These are phyloP conservation scores for Fraxinus xanthoxyloides DNA, from an alignment of 305 asterid genomes.

Conservation along the genomic window DNA sequence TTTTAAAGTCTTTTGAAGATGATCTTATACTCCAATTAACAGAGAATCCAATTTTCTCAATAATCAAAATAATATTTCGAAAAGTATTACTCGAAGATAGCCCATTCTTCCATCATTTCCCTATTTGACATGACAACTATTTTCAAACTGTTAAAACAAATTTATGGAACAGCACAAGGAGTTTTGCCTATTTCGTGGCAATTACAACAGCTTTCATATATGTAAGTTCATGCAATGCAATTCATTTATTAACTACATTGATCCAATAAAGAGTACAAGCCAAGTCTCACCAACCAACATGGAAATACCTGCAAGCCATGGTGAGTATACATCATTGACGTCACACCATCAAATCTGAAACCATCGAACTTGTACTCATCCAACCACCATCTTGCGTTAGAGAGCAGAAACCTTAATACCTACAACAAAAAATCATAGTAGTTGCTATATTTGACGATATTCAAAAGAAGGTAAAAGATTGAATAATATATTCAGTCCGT, in stretches of 20 bases:
- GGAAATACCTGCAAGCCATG: constrained; percentile 85
- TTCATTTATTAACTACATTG: constrained; percentile 17
- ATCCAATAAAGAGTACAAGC: constrained; percentile 9
- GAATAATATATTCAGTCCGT: neutral
- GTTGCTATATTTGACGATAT: constrained; percentile 10
- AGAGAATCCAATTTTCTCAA: neutral
- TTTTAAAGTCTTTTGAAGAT: neutral
- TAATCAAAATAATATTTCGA: constrained; percentile 3
- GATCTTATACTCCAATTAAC: neutral
- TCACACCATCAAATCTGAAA: constrained; percentile 98
- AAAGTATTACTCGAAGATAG: neutral
- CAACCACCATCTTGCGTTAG: constrained; percentile 99
- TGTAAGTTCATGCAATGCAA: neutral
- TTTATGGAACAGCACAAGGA: neutral
- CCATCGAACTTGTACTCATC: constrained; percentile 99
- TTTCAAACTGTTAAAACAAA: constrained; percentile 14
- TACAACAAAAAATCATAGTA: constrained; percentile 30
- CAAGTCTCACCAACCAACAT: neutral
- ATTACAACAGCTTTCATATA: neutral
- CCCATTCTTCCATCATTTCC: constrained; percentile 1
- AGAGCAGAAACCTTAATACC: constrained; percentile 94
- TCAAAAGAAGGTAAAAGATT: constrained; percentile 15
- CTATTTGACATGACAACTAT: neutral
- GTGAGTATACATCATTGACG: constrained; percentile 99
- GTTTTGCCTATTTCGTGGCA: neutral